Conservation (phyloP, 2,329 filamentous ascomycete genomes). For the Aspergillus texensis region DNA sequence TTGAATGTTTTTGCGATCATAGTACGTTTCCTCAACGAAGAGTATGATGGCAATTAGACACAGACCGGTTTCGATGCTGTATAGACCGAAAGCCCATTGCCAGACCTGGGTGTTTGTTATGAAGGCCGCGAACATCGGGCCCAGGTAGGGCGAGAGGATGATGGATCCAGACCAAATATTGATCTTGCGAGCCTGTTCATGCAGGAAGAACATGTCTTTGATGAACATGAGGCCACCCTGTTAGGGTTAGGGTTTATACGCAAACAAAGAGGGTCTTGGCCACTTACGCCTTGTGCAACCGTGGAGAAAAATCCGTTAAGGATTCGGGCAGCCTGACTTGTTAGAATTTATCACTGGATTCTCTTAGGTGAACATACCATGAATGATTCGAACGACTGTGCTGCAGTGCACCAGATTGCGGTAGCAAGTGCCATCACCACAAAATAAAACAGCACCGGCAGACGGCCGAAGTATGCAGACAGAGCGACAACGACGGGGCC, state of each 20-base stretch:
- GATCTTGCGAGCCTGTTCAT: slow-evolving; percentile 44
- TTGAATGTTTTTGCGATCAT: slow-evolving; percentile 32
- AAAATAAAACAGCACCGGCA: slow-evolving; percentile 48
- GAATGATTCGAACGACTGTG: slow-evolving; percentile 41
- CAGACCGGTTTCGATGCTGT: slow-evolving; percentile 36
- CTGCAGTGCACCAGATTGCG: slow-evolving; percentile 42
- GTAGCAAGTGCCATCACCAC: slow-evolving; percentile 40
- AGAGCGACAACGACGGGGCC: slow-evolving; percentile 46
- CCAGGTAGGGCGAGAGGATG: slow-evolving; percentile 37
- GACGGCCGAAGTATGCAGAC: slow-evolving; percentile 48
- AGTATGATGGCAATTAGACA: slow-evolving; percentile 35
- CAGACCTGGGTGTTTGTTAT: slow-evolving; percentile 40
- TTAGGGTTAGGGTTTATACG: background rate
- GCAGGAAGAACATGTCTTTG: slow-evolving; percentile 47
- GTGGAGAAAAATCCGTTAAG: slow-evolving; percentile 51
- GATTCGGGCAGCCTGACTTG: slow-evolving; percentile 40
- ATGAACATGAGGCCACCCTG: slow-evolving; percentile 48
- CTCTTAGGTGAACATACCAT: slow-evolving; percentile 21
- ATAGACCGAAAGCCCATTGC: slow-evolving; percentile 42
- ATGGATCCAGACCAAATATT: slow-evolving; percentile 43
- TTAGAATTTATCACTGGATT: background rate
- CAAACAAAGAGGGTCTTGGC: background rate
- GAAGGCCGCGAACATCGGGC: slow-evolving; percentile 39
- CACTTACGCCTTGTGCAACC: slow-evolving; percentile 42
- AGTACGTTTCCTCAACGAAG: slow-evolving; percentile 44